Base-by-base conservation (phyloP, 2,329 filamentous ascomycete genomes). In the Exophiala bonariae region DNA sequence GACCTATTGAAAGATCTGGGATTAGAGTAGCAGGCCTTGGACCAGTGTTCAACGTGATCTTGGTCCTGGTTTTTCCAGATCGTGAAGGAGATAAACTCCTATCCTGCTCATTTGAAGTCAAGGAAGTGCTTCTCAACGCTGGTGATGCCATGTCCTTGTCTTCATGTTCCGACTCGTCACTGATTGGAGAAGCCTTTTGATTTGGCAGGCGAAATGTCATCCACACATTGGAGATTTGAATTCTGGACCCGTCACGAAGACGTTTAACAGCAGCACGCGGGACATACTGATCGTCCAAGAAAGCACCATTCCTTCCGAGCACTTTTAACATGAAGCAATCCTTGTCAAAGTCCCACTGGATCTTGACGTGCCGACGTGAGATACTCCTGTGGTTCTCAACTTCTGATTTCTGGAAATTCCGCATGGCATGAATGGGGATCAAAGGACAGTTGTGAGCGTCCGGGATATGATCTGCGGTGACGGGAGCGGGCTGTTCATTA, bases 291-390 rank as follows among this genome's bases (percentile, higher is more conserved):
- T 74, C 73, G 44, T 80, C 75, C 47, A 80, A 72, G 47, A 79
- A 78, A 28, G 78, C 73, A 46, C 79, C 79, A 54, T 83, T 83
- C 42, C 74, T 68, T 28, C 81, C 80, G 40, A 81, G 71, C 2
- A 83, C 77, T 44, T 77, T 69, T 66, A 84, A 72, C 56, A 81
- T 75, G 59, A 83, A 85, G 28, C 71, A 58, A 37, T 77, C 73
- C 30, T 73, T 69, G 33, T 80, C 72, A 52, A 79, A 78, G 48
- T 81, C 80, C 67, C 80, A 85, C 19, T 73, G 69, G 49, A 85
- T 82, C 49, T 75, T 77, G 42, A 82, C 74, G 59, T 85, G 82
- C 57, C 80, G 75, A 18, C 81, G 73, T 3, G 81, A 85, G 26
- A 85, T 84, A 34, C 75, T 76, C 52, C 77, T 78, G 54, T 82